Conservation (phyloP, 805 yeast genomes). For the Candida montana region DNA sequence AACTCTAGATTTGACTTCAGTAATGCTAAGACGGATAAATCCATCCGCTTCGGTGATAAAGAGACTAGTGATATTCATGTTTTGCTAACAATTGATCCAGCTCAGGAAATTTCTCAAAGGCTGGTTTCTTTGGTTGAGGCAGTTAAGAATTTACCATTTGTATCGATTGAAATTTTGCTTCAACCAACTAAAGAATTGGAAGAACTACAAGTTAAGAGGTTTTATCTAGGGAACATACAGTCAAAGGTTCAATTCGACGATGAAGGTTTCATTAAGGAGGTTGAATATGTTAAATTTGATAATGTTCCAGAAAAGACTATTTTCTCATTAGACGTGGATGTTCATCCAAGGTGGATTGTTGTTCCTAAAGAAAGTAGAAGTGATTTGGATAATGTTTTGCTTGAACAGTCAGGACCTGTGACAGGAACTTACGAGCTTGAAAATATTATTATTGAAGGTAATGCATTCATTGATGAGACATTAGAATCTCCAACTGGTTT, state of each 20-base stretch:
- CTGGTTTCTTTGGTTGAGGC: constrained; percentile 43
- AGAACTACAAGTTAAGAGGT: constrained; percentile 48
- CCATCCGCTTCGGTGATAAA: constrained; percentile 23
- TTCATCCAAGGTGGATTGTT: constrained; percentile 66
- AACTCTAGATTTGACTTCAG: constrained; percentile 45
- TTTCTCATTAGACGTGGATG: constrained; percentile 51
- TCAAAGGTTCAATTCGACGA: constrained; percentile 26
- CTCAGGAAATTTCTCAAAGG: constrained; percentile 63
- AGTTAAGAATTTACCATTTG: constrained; percentile 40
- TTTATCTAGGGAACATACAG: constrained; percentile 47
- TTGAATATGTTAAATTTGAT: constrained; percentile 32
- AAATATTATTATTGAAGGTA: constrained; percentile 65
- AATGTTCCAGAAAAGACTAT: constrained; percentile 48
- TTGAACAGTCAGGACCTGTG: constrained; percentile 31
- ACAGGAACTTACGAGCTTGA: constrained; percentile 46
- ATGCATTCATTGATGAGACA: constrained; percentile 41
- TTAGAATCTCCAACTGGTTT: constrained; percentile 20
- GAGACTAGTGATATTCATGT: constrained; percentile 44
- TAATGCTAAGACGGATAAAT: constrained; percentile 20
- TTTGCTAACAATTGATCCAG: constrained; percentile 64
- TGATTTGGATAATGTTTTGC: constrained; percentile 60
- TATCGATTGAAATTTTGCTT: constrained; percentile 48
- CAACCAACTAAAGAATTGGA: constrained; percentile 47
- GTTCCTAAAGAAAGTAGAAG: constrained; percentile 43
- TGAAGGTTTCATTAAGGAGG: constrained; percentile 23